Conservation (phyloP, 805 yeast species). For the Lipomyces chichibuensis region DNA sequence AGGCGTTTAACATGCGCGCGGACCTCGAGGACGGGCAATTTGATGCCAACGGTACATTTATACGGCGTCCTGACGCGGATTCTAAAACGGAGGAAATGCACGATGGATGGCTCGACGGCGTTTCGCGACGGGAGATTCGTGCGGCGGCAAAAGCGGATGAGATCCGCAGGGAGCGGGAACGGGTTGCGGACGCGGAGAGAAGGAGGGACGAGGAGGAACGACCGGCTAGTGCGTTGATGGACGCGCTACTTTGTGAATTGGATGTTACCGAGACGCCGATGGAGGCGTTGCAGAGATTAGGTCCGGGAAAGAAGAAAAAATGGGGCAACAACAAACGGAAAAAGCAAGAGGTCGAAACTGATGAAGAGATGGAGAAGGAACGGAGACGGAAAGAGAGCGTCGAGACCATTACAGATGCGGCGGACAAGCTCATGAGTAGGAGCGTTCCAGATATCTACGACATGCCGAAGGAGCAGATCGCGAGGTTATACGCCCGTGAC, state of each 20-base stretch:
- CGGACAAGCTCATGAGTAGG: conserved; percentile 52
- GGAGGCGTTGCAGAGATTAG: conserved; percentile 53
- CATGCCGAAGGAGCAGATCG: conserved; percentile 58
- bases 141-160: conserved; percentile 47
- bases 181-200: conserved; percentile 16
- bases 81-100: conserved; percentile 41
- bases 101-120: conserved; percentile 49
- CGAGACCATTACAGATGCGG: conserved; percentile 51
- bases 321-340: conserved; percentile 11
- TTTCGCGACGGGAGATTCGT: conserved; percentile 46
- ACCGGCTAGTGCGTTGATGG: conserved; percentile 39
- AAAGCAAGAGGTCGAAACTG: conserved; percentile 2
- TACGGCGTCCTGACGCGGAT: conserved; percentile 47
- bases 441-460: conserved; percentile 56
- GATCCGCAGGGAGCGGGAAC: conserved; percentile 35
- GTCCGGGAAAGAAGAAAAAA: conserved; percentile 21
- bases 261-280: conserved; percentile 63
- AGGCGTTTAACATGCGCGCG: conserved; percentile 61
- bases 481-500: conserved; percentile 49
- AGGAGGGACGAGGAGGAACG: conserved; percentile 12
- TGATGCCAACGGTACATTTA: conserved; percentile 63
- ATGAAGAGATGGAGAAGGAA: conserved; percentile 21
- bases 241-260: conserved; percentile 49
- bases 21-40: conserved; percentile 64
- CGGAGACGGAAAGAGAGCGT: conserved; percentile 42